phyloP scores from a whole-genome alignment of 2,329 filamentous ascomycete genomes.

The Curvularia lunata region DNA sequence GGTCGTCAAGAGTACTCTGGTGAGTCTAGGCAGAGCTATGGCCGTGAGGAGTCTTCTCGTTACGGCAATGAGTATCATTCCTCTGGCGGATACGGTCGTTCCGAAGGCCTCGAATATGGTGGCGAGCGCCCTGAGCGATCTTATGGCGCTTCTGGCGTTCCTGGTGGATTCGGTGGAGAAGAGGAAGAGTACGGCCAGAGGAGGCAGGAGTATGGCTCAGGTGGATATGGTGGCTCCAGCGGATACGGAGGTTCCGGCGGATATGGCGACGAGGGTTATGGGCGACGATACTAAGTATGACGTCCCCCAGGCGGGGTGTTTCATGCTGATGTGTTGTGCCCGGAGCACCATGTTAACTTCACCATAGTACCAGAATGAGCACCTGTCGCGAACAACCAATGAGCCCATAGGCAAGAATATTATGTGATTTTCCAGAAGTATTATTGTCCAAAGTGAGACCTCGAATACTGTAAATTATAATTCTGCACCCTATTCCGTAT shows the following conservation, averaged over 20 bases:
- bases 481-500: not conserved
- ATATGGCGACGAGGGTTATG: constrained; percentile 31
- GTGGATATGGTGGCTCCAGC: constrained; percentile 8
- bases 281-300: constrained; percentile 25
- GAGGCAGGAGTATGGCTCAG: constrained; percentile 28
- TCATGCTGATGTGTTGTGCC: not conserved
- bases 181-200: constrained; percentile 24
- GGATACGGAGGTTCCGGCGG: constrained; percentile 18
- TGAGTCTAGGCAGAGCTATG: constrained; percentile 4
- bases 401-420: not conserved
- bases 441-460: not conserved
- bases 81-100: constrained; percentile 21
- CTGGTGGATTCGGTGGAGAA: constrained; percentile 22
- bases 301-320: not conserved
- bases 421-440: not conserved
- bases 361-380: constrained; percentile 2
- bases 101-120: constrained; percentile 19
- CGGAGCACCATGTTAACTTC: constrained; percentile 10
- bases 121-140: constrained; percentile 18
- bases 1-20: constrained; percentile 5
- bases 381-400: not conserved
- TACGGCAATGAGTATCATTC: constrained; percentile 15
- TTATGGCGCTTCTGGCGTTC: constrained; percentile 19
- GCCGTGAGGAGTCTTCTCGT: constrained; percentile 1
- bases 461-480: not conserved